These are phyloP conservation scores for Rhizopogon vulgaris DNA, from an alignment of 768 basidiomycete species.

Conservation along the genomic window DNA sequence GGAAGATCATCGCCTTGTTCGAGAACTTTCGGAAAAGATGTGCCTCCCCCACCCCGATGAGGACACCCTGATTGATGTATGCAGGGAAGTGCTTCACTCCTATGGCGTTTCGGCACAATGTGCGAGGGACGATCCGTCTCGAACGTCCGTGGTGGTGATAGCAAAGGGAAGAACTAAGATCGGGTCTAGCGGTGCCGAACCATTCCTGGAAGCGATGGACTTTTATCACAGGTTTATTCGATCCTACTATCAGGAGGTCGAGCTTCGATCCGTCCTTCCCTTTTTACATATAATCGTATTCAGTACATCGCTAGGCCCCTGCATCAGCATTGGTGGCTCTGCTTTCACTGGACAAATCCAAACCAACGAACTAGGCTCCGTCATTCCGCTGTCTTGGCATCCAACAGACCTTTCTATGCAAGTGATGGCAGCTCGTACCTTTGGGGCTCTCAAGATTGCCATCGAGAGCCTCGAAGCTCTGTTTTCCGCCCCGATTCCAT, in stretches of 20 bases:
- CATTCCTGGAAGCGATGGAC: slow-evolving; percentile 13
- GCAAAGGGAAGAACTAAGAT: slow-evolving; percentile 8
- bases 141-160: slow-evolving; percentile 12
- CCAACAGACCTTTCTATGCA: neutral
- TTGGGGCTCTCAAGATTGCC: neutral
- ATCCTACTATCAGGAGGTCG: too few relatives aligned
- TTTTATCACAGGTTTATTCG: slow-evolving; percentile 11
- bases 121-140: slow-evolving; percentile 9
- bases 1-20: slow-evolving; percentile 6
- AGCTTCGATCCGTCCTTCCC: neutral
- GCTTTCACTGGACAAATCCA: neutral
- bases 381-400: neutral
- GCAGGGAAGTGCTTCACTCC: slow-evolving; percentile 6
- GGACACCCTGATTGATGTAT: neutral
- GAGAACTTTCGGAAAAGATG: slow-evolving; percentile 15
- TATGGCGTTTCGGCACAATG: slow-evolving; percentile 8
- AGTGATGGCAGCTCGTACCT: neutral
- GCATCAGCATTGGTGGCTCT: neutral
- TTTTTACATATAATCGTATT: neutral
- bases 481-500: neutral
- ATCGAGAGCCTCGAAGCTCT: neutral
- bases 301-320: neutral
- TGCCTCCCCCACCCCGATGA: slow-evolving; percentile 10
- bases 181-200: too few relatives aligned
- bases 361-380: neutral